Base-by-base conservation (phyloP, 2,329 filamentous ascomycete genomes). In the Pseudogymnoascus sp. region DNA sequence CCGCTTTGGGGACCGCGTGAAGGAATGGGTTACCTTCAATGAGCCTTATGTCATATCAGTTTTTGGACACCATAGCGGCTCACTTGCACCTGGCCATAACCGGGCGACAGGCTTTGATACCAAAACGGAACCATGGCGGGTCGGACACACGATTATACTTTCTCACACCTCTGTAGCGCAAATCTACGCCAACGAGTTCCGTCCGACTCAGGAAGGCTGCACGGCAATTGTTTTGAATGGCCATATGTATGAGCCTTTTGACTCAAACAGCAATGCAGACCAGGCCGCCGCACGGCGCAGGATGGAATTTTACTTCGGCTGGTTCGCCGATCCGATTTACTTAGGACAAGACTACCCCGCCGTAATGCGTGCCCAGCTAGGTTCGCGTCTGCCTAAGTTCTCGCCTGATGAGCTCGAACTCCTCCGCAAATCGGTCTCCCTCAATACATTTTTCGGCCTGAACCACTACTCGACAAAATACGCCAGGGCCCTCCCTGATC, bases 21-120 rank as follows among this genome's bases (percentile, higher is more conserved):
- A 71, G 23, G 64, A 74, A 25, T 75, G 76, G 76, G 75, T 77
- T 64, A 78, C 77, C 0, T 65, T 78, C 34, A 79, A 78, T 64
- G 77, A 78, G 65, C 76, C 76, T 2, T 71, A 67, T 63, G 69
- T 71, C 49, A 65, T 70, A 9, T 68, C 69, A 6, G 67, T 71
- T 18, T 70, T 68, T 61, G 75, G 72, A 65, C 62, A 68, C 64
- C 5, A 16, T 12, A n/a, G 11, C 18, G 23, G 25, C 21, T n/a
- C 36, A 9, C 23, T 49, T 34, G 31, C 25, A 16, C 34, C n/a
- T n/a, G 46, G 34, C 23, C 38, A 42, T 12, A 63, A 62, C 16
- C 67, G 68, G 62, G 69, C 69, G 21, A 69, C 69, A 36, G 69
- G 69, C 5, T 63, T 65, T 46, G 69, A 69, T 60, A 68, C 64